Percentiles rank a stretch among this genome's conserved stretches.
phyloP scores from a whole-genome alignment of 495 filamentous ascomycete genomes.

The Polyplosphaeria fusca region DNA sequence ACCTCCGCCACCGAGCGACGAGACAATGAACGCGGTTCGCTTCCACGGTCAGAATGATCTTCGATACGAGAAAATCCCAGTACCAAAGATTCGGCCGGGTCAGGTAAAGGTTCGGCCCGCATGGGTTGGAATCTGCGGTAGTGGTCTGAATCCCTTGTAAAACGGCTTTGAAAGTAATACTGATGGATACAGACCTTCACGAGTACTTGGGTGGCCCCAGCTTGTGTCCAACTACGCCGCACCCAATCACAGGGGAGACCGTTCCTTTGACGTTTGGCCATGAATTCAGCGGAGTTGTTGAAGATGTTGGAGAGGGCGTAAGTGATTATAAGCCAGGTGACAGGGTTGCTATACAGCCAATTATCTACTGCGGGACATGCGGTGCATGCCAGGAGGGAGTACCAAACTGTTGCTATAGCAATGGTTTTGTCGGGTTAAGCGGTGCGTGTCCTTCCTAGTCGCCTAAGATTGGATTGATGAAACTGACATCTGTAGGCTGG shows the following conservation, averaged over 20 bases:
- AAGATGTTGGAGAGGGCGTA: slow-evolving; percentile 57
- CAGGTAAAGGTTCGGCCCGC: slow-evolving; percentile 50
- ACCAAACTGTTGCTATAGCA: slow-evolving; percentile 55
- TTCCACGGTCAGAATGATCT: slow-evolving; percentile 43
- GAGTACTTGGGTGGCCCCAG: slow-evolving; percentile 57
- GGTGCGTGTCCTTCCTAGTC: slow-evolving; percentile 33
- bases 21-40: slow-evolving; percentile 42
- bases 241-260: slow-evolving; percentile 56
- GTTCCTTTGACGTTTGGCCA: slow-evolving; percentile 61
- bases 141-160: no score
- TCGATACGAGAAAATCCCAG: slow-evolving; percentile 40
- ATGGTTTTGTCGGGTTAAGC: slow-evolving; percentile 60
- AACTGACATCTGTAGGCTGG: slow-evolving; percentile 43
- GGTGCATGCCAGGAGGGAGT: slow-evolving; percentile 50
- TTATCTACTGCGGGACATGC: slow-evolving; percentile 58
- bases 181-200: slow-evolving; percentile 60
- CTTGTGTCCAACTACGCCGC: slow-evolving; percentile 55
- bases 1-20: slow-evolving; percentile 19
- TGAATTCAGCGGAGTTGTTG: slow-evolving; percentile 58
- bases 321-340: slow-evolving; percentile 52
- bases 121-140: slow-evolving; percentile 59
- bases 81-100: slow-evolving; percentile 37
- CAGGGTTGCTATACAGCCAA: slow-evolving; percentile 57
- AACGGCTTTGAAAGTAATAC: no score
- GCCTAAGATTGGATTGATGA: background rate